Base-by-base conservation (phyloP, 805 yeast species). In the Metschnikowia baotianmanensis region DNA sequence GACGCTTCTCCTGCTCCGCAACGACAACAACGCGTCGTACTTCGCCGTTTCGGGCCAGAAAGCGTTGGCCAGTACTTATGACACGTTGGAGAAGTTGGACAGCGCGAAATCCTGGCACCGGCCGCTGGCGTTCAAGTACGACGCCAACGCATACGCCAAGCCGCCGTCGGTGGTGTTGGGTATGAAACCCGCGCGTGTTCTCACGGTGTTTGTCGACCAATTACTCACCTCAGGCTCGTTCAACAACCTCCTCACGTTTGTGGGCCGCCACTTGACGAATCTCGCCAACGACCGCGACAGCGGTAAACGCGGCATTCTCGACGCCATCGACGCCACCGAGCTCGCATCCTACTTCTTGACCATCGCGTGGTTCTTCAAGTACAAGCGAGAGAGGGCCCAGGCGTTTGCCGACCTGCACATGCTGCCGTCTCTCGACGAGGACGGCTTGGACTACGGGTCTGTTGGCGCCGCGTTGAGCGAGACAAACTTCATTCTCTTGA, bases 341-440 rank as follows among this genome's bases (percentile, higher is more conserved):
- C 61, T 59, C 31, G 72, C 75, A 1, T 51, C 57, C 32, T 89
- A 74, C 55, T 73, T 85, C 30, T 69, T 76, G 43, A 65, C 86
- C 5, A 63, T 76, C 5, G 71, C 86, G 1, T 91, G 97, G 96
- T 82, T 88, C 51, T 65, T 88, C 34, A 73, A 74, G 24, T 87
- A 78, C 44, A 87, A 84, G 51, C 65, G 83, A 16, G 61, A 59
- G 36, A 48, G 51, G 13, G 32, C 40, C 25, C 33, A 31, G 15
- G 43, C 43, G 10, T 23, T 30, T 22, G 40, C 36, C 15, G 42
- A 41, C 1, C 30, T 32, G 16, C 23, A 20, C 13, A 19, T n/a
- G 12, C 12, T 13, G n/a, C 40, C 51, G n/a, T 38, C 48, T 9
- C 55, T 43, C 11, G 60, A 56, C 32, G 63, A 59, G 27, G 67